Conservation (phyloP, 2,329 filamentous ascomycete species). For the Phialemoniopsis sp. region DNA sequence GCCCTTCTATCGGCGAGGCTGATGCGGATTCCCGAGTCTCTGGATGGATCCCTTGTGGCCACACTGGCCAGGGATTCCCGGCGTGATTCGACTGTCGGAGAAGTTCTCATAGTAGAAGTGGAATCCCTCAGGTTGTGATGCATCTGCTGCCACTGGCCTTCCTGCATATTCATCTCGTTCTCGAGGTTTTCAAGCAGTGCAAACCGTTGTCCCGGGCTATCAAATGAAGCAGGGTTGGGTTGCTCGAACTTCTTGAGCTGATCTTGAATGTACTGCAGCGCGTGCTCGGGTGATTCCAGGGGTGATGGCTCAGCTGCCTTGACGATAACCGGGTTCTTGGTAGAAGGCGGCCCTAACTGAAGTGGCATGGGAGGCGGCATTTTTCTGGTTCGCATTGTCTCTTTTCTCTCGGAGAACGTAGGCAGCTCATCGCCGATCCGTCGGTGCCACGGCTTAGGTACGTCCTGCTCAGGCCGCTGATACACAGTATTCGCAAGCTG, state of each 20-base stretch:
- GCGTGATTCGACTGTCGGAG: slow-evolving; percentile 24
- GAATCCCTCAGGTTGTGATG: slow-evolving; percentile 50
- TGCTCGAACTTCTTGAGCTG: slow-evolving; percentile 47
- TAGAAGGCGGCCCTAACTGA: slow-evolving; percentile 36
- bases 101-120: slow-evolving; percentile 38
- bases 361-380: slow-evolving; percentile 54
- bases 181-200: slow-evolving; percentile 56
- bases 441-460: slow-evolving; percentile 39
- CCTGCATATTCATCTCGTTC: slow-evolving; percentile 56
- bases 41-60: not conserved
- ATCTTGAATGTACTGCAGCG: slow-evolving; percentile 43
- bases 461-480: too few species aligned
- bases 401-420: slow-evolving; percentile 52
- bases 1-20: slow-evolving; percentile 27
- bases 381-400: slow-evolving; percentile 39
- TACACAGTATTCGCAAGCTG: too few species aligned
- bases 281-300: slow-evolving; percentile 46
- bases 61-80: slow-evolving; percentile 16
- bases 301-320: slow-evolving; percentile 46
- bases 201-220: slow-evolving; percentile 36
- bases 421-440: slow-evolving; percentile 56
- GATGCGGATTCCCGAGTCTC: not conserved
- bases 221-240: slow-evolving; percentile 25
- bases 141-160: slow-evolving; percentile 56
- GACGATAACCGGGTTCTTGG: slow-evolving; percentile 36